Conservation (phyloP, 179 eudicot genomes). For the Vitellaria paradoxa region DNA sequence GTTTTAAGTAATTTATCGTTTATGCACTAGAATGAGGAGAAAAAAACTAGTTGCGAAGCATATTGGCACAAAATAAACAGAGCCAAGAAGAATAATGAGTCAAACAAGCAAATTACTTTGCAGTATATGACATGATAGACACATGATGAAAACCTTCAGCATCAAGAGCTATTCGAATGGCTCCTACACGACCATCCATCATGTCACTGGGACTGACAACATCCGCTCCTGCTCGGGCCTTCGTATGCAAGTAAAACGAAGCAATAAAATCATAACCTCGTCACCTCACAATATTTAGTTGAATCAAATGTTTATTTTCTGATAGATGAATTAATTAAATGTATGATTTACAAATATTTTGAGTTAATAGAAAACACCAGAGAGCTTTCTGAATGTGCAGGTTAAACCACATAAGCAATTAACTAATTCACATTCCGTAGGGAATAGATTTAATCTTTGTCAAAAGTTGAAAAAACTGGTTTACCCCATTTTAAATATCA, state of each 20-base stretch:
- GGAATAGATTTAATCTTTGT: background rate
- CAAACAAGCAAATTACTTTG: slow-evolving; percentile 43
- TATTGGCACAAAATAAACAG: background rate
- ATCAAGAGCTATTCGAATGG: slow-evolving; percentile 92
- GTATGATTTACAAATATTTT: too few species aligned
- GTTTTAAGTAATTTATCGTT: too few species aligned
- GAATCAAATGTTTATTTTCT: background rate
- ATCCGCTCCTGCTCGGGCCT: slow-evolving; percentile 99
- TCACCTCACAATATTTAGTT: background rate
- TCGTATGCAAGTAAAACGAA: slow-evolving; percentile 6
- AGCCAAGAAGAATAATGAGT: background rate
- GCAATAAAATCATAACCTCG: background rate
- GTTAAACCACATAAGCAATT: background rate
- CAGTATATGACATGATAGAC: slow-evolving; percentile 76
- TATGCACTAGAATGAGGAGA: background rate
- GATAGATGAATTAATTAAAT: too few species aligned
- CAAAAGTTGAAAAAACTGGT: background rate
- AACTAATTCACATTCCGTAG: background rate
- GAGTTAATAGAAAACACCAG: background rate
- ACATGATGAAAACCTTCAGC: slow-evolving; percentile 71
- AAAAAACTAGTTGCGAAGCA: background rate
- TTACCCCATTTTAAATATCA: background rate
- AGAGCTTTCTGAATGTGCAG: background rate
- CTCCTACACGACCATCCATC: slow-evolving; percentile 99
- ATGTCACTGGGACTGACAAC: slow-evolving; percentile 98